phyloP scores from a whole-genome alignment of 208 protist species.

The Blastocrithidia nonstop region DNA sequence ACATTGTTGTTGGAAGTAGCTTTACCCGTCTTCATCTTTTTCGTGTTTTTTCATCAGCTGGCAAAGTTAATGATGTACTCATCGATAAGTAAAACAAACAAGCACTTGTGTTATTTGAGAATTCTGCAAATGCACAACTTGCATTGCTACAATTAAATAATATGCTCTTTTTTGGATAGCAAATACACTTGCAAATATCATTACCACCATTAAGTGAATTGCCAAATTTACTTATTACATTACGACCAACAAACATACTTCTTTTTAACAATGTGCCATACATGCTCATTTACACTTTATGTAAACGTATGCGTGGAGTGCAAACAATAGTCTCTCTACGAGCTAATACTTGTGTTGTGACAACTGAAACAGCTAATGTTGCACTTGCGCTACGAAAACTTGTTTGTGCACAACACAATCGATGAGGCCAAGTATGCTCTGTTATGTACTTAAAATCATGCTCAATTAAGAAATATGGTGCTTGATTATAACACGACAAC shows the following conservation, averaged over 20 bases:
- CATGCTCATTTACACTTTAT: slow-evolving; percentile 28
- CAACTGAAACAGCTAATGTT: slow-evolving; percentile 7
- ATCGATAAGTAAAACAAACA: slow-evolving; percentile 22
- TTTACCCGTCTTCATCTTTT: slow-evolving; percentile 36
- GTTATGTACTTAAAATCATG: no score
- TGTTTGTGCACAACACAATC: slow-evolving; percentile 10
- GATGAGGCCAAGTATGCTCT: no score
- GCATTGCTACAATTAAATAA: slow-evolving; percentile 49
- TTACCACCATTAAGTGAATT: slow-evolving; percentile 25
- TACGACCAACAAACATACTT: slow-evolving; percentile 16
- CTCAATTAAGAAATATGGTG: no score
- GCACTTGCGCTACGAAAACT: slow-evolving; percentile 5
- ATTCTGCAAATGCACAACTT: slow-evolving; percentile 42
- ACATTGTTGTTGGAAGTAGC: slow-evolving; percentile 34
- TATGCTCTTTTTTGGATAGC: slow-evolving; percentile 33
- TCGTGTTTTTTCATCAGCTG: slow-evolving; percentile 18
- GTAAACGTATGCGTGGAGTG: slow-evolving; percentile 30
- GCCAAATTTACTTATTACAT: slow-evolving; percentile 34
- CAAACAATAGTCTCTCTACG: slow-evolving; percentile 17
- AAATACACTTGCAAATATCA: slow-evolving; percentile 23
- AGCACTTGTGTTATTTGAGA: slow-evolving; percentile 31
- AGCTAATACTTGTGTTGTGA: slow-evolving; percentile 24
- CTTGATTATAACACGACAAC: no score
- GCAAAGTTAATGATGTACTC: slow-evolving; percentile 38
- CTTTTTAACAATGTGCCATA: slow-evolving; percentile 33